phyloP scores from a whole-genome alignment of 345 rosid genomes.

The Psidium friedrichsthalianum region DNA sequence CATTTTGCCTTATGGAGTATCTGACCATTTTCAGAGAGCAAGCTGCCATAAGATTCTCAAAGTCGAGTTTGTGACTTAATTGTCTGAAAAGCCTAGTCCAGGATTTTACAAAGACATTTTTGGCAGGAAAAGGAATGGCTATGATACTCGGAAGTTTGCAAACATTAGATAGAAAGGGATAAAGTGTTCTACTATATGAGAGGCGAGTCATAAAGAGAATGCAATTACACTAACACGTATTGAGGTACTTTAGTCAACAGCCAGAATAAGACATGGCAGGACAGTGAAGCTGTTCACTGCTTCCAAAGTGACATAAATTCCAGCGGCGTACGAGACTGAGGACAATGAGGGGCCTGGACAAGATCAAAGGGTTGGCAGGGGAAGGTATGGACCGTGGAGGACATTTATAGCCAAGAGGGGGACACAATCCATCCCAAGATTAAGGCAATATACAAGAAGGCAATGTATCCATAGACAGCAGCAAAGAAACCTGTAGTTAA shows the following conservation, averaged over 20 bases:
- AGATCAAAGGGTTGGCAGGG: background rate
- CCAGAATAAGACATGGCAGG: background rate
- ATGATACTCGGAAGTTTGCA: background rate
- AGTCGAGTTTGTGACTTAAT: background rate
- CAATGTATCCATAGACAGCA: background rate
- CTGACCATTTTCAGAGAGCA: background rate
- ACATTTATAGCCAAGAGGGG: background rate
- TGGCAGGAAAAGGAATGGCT: background rate
- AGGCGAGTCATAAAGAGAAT: background rate
- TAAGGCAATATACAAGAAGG: background rate
- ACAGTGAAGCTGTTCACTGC: background rate
- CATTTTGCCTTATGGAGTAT: background rate
- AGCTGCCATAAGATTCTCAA: background rate
- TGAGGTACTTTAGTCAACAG: background rate
- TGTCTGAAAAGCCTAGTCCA: background rate
- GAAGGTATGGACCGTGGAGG: background rate
- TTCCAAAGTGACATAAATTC: background rate
- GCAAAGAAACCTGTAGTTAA: background rate
- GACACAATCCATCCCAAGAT: background rate
- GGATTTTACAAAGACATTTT: background rate
- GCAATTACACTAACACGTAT: background rate
- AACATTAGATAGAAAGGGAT: background rate
- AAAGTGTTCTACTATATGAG: background rate
- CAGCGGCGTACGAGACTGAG: background rate
- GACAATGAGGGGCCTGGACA: background rate